These are phyloP conservation scores for Ascochyta pisi DNA, from an alignment of 2,329 filamentous ascomycete genomes.

Conservation along the genomic window DNA sequence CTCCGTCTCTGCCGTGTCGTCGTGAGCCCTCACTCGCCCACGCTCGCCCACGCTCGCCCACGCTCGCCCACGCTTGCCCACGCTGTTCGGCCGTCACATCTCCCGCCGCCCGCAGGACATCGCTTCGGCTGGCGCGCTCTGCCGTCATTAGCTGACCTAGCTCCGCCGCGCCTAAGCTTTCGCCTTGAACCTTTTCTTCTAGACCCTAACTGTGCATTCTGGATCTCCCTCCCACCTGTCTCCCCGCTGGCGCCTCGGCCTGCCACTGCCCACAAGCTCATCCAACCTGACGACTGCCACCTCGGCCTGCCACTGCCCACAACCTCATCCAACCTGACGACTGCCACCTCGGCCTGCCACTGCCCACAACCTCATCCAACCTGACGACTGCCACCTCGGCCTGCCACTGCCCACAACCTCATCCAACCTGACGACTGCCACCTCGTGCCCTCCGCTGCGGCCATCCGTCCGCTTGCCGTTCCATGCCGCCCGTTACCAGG, in stretches of 20 bases:
- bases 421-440: slow-evolving; percentile 13
- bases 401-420: slow-evolving; percentile 17
- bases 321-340: slow-evolving; percentile 22
- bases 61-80: neutral
- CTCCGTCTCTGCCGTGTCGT: neutral
- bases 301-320: slow-evolving; percentile 4
- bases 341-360: slow-evolving; percentile 6
- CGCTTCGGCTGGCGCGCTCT: slow-evolving; percentile 19
- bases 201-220: slow-evolving; percentile 13
- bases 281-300: slow-evolving; percentile 12
- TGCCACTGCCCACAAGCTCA: slow-evolving; percentile 20
- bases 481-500: slow-evolving; percentile 30
- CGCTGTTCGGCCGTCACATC: slow-evolving; percentile 9
- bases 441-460: slow-evolving; percentile 13
- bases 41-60: neutral
- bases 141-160: slow-evolving; percentile 33
- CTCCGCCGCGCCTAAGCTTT: slow-evolving; percentile 31
- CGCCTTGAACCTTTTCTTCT: slow-evolving; percentile 34
- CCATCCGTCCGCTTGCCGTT: slow-evolving; percentile 16
- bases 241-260: slow-evolving; percentile 23
- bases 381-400: slow-evolving; percentile 8
- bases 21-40: no score
- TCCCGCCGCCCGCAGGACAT: slow-evolving; percentile 13
- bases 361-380: slow-evolving; percentile 22
- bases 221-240: slow-evolving; percentile 11